Evolutionary conservation across 768 basidiomycete genomes (phyloP), one percentile per base, ranked within the genome.

Genomic region (Pleurotus giganteus): DNA sequence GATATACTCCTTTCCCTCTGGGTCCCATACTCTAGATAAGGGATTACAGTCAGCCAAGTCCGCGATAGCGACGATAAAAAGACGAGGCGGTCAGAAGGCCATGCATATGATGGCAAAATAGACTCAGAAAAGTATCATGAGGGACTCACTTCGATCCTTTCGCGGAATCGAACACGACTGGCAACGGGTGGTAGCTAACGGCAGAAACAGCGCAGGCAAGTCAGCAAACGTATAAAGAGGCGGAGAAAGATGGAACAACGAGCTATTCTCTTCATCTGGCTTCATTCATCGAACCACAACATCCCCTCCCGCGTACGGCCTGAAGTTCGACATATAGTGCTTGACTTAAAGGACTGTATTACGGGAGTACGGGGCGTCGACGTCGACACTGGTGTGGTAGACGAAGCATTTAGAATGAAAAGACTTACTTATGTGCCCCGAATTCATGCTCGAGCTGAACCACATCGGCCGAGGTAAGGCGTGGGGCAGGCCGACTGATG

Each of bases 1-100:
- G 58, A 98, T 94, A 73, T 97, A 99, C 66, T 94, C 89, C 49
- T 83, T 87, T 59, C 94, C 95, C 78, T 96, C 94, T 2, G 89
- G 90, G 67, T 97, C 95, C 90, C 91, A 96, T 68, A 94, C 92
- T 64, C 79, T 81, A 54, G 2, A 28, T 8, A 47, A 27, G n/a
- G 28, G 9, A n/a, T 23, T 28, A 27, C 47, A 41, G 17, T 57
- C 59, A 60, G 57, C 41, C 47, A 47, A 31, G 5, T 2, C 19
- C 39, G 5, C 39, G 39, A 41, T 6, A 13, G 31, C 31, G 31
- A 6, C 31, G 6, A 32, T 13, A 32, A 6, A 6, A 13, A 13
- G 7, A 32, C 31, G 31, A 13, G 6, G 31, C 13, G 6, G 31
- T 6, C 31, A 6, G 31, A 32, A 32, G 13, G 31, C 31, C 27